A percentile compares a stretch with the other conserved stretches of the same genome.
Evolutionary conservation across 2,329 filamentous ascomycete genomes (phyloP).

Genomic region (Dryadomyces quercus-mongolicae): DNA sequence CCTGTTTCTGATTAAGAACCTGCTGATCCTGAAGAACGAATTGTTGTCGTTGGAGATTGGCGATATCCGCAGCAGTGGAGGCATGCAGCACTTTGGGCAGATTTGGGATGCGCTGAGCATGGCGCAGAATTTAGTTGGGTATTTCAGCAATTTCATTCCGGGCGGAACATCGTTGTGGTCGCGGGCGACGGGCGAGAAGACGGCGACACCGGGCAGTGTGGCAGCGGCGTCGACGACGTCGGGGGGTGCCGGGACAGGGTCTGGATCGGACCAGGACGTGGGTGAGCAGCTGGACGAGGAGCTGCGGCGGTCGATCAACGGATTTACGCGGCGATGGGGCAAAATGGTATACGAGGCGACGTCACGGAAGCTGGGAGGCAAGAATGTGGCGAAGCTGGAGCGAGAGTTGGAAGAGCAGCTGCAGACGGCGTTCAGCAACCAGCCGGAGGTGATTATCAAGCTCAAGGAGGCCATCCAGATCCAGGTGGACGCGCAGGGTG

Average conservation of each 20-base stretch:
- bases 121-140: constrained; percentile 42
- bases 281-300: constrained; percentile 53
- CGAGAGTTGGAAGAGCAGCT: constrained; percentile 45
- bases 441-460: constrained; percentile 46
- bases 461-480: constrained; percentile 49
- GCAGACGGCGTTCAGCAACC: constrained; percentile 43
- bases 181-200: constrained; percentile 10
- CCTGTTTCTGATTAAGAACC: constrained; percentile 87
- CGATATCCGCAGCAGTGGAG: constrained; percentile 37
- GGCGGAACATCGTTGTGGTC: constrained; percentile 36
- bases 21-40: constrained; percentile 90
- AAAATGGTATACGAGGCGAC: constrained; percentile 36
- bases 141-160: constrained; percentile 45
- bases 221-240: constrained; percentile 23
- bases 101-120: constrained; percentile 52
- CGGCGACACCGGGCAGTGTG: constrained; percentile 5
- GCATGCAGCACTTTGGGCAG: constrained; percentile 50
- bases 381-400: constrained; percentile 39
- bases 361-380: constrained; percentile 33
- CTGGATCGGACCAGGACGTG: constrained; percentile 37
- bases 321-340: constrained; percentile 50
- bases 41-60: constrained; percentile 92
- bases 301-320: constrained; percentile 48
- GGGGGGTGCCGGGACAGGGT: constrained; percentile 8
- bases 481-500: constrained; percentile 40